A percentile compares a stretch with the other conserved stretches of the same genome.
Conservation (phyloP, 2,329 filamentous ascomycete species). For the Alternaria incomplexa region DNA sequence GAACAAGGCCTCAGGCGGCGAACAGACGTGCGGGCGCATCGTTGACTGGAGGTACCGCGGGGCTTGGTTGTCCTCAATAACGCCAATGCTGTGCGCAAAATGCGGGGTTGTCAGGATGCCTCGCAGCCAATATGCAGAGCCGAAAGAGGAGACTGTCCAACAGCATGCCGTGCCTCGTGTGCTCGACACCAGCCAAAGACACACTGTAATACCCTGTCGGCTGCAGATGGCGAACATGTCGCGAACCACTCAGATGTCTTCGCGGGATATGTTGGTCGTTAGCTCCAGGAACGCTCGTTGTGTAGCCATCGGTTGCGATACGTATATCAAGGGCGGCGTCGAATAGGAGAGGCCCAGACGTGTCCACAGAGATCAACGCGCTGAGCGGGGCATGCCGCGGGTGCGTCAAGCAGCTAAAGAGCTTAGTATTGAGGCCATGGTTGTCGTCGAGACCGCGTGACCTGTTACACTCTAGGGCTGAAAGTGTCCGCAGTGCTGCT, state of each 20-base stretch:
- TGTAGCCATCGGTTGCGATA: slow-evolving; percentile 18
- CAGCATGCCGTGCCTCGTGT: slow-evolving; percentile 31
- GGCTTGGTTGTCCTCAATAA: slow-evolving; percentile 36
- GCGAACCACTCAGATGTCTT: slow-evolving; percentile 8
- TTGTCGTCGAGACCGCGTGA: slow-evolving; percentile 40
- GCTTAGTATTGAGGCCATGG: slow-evolving; percentile 31
- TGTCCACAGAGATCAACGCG: slow-evolving; percentile 25
- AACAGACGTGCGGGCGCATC: slow-evolving; percentile 28
- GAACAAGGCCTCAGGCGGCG: slow-evolving; percentile 13
- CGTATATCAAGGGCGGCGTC: slow-evolving; percentile 11
- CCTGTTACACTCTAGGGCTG: slow-evolving; percentile 27
- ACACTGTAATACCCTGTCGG: slow-evolving; percentile 22
- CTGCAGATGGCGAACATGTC: slow-evolving; percentile 10
- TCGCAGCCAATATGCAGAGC: slow-evolving; percentile 24
- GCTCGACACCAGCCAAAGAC: slow-evolving; percentile 23
- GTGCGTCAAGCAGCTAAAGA: slow-evolving; percentile 25
- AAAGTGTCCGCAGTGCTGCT: slow-evolving; percentile 22
- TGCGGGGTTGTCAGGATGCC: slow-evolving; percentile 44
- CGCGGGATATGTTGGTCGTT: slow-evolving; percentile 25
- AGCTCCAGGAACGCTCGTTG: slow-evolving; percentile 34
- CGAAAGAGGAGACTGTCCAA: slow-evolving; percentile 18
- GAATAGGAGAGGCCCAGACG: slow-evolving; percentile 28
- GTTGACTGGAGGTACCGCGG: slow-evolving; percentile 32
- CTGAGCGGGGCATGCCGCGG: slow-evolving; percentile 14
- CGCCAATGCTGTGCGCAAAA: slow-evolving; percentile 37